Evolutionary conservation across 2,329 filamentous ascomycete species (phyloP), one percentile per base, ranked within the genome.

Genomic region (Colletotrichum sp.): DNA sequence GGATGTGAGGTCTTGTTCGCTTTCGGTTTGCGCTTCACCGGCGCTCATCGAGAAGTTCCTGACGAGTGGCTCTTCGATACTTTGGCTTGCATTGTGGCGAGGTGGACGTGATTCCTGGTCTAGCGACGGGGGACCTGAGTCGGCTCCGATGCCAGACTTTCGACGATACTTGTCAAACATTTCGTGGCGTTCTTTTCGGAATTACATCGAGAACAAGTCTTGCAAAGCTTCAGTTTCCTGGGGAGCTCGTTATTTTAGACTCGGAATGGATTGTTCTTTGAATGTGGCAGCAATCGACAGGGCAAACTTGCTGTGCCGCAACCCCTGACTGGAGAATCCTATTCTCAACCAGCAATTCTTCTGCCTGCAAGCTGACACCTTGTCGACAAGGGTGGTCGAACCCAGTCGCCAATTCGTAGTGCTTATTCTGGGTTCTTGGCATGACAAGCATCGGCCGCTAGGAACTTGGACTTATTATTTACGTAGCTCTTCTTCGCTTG

Each of bases 201-300:
- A 1, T 6, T 4, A 22, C 4, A 5, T 49, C 19, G 1, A 22
- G 0, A 49, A 0, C 2, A 2, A 8, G 11, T 13, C 1, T 4
- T 22, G 44, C 44, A 49, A 13, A 22, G 19, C 16, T 44, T n/a
- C 5, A 6, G 1, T 49, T 8, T 22, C 2, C 19, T 5, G 44
- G n/a, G 11, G 44, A 5, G 6, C 1, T 52, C n/a, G 6, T 22
- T 0, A 1, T 52, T 22, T 52, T 52, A 3, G 2, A 22, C 11
- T 52, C 6, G n/a, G 0, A 13, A 52, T 22, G 4, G 44, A 11
- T 8, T 49, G 0, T 12, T 49, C 36, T 12, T 15, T 22, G 0
- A 22, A 3, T 12, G 16, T 52, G 44, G 3, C 4, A 3, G 11
- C 44, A n/a, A 22, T 13, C 44, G 44, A 0, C 6, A 49, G 44